Base-by-base conservation (phyloP, 148 eudicot species). In the Bassia scoparia region DNA sequence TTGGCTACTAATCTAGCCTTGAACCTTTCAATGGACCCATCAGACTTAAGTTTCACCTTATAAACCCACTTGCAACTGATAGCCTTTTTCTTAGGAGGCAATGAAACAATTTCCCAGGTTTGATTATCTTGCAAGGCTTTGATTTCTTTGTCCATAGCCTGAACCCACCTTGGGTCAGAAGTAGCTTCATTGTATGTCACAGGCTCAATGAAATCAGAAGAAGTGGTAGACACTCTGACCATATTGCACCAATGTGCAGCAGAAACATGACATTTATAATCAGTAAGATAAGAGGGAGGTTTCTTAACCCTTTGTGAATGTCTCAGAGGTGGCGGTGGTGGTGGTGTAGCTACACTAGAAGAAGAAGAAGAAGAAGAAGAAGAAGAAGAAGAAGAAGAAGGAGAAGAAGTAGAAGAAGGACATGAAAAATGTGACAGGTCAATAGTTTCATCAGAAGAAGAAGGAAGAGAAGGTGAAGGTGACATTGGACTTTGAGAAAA, bases 21-120 rank as follows among this genome's bases (percentile, higher is more conserved):
- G 3, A 5, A 41, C 38, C 69, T 38, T 21, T 67, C 53, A 4
- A 67, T 7, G 5, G 31, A 7, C 2, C 69, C 55, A 44, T 67
- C 70, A 26, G 70, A 11, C 7, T 67, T 67, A 0, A 67, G 26
- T 10, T 67, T 67, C 0, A 44, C 21, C 3, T 67, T 67, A 24
- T 46, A 67, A 1, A 67, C 70, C 70, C 55, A 67, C 23, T 67
- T 67, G 7, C 33, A 12, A 2, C 55, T 55, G 11, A 67, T 67
- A 2, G 70, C 35, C 35, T 46, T 67, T 17, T 67, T 67, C 0
- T 20, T 12, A 9, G 35, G 49, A 15, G 70, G 70, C 0, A 67
- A 8, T 0, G 18, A 0, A 0, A 18, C 20, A 9, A 67, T 13
- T 0, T 3, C 20, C 55, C 70, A 67, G 4, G 70, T 67, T 0